Evolutionary conservation across 2,329 filamentous ascomycete genomes (phyloP).

Genomic region (Thermochaetoides dissita): DNA sequence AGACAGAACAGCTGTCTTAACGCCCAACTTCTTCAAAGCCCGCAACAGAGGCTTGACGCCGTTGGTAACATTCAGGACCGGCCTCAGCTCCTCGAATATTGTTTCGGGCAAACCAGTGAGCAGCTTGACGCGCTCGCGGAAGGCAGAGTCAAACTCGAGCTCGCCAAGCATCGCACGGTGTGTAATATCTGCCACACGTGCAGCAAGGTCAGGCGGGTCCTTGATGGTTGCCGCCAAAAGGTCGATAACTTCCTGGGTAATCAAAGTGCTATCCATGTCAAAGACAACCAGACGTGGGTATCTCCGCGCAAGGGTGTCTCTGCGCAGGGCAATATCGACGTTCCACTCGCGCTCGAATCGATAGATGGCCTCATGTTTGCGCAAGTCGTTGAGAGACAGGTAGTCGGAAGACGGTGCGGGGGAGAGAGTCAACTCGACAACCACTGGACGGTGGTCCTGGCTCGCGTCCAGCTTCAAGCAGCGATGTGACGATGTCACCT

Average conservation of each 20-base stretch:
- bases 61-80: slow-evolving; percentile 64
- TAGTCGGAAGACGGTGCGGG: slow-evolving; percentile 49
- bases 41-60: slow-evolving; percentile 64
- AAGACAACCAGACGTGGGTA: slow-evolving; percentile 85
- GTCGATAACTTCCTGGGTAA: slow-evolving; percentile 95
- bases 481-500: slow-evolving; percentile 47
- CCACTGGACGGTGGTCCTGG: slow-evolving; percentile 36
- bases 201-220: slow-evolving; percentile 56
- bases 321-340: slow-evolving; percentile 67
- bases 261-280: slow-evolving; percentile 97
- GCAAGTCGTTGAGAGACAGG: slow-evolving; percentile 52
- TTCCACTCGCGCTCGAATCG: slow-evolving; percentile 82
- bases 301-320: slow-evolving; percentile 57
- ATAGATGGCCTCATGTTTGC: slow-evolving; percentile 69
- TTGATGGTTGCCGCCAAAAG: slow-evolving; percentile 71
- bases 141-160: slow-evolving; percentile 74
- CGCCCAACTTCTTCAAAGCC: slow-evolving; percentile 63
- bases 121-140: slow-evolving; percentile 66
- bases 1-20: slow-evolving; percentile 79
- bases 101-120: slow-evolving; percentile 66
- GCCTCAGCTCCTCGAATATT: slow-evolving; percentile 66
- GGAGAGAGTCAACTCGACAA: slow-evolving; percentile 53
- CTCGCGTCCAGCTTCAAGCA: slow-evolving; percentile 42
- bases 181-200: slow-evolving; percentile 76
- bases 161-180: slow-evolving; percentile 91